phyloP scores from a whole-genome alignment of 108 stramenopile genomes.

The Nannochloropsis gaditana region DNA sequence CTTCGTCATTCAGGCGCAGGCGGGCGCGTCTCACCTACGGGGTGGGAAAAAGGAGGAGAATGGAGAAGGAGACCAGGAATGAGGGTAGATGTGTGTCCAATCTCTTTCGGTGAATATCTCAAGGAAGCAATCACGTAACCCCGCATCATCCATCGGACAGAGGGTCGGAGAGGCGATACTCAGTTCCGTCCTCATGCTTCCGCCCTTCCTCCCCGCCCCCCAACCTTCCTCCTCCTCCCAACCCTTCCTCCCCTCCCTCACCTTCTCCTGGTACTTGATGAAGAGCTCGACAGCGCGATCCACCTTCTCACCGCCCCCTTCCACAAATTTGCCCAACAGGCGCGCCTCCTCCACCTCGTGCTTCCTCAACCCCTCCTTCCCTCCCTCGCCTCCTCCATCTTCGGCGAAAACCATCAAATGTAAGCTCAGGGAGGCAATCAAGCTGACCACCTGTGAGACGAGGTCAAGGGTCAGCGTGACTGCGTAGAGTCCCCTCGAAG shows the following conservation, averaged over 20 bases:
- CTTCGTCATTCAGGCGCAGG: neutral
- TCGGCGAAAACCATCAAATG: neutral
- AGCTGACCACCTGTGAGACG: neutral
- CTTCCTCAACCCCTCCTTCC: neutral
- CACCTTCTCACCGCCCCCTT: conserved; percentile 45
- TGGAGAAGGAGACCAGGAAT: neutral
- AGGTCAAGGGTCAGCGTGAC: neutral
- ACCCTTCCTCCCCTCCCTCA: neutral
- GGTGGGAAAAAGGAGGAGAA: neutral
- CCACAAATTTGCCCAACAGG: conserved; percentile 49
- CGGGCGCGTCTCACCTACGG: neutral
- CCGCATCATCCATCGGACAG: neutral
- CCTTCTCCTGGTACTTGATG: conserved; percentile 49
- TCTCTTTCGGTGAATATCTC: conserved; percentile 49
- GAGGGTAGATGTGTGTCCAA: conserved; percentile 50
- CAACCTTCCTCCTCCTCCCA: neutral
- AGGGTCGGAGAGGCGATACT: neutral
- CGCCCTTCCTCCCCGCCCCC: neutral
- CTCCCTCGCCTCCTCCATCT: neutral
- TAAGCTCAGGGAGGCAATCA: neutral
- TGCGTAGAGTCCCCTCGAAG: no score
- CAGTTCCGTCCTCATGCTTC: neutral
- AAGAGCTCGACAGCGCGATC: conserved; percentile 49
- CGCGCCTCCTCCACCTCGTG: conserved; percentile 26
- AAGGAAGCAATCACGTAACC: conserved; percentile 43